Conservation (phyloP, 2,329 filamentous ascomycete species). For the Lecanosticta acicola region DNA sequence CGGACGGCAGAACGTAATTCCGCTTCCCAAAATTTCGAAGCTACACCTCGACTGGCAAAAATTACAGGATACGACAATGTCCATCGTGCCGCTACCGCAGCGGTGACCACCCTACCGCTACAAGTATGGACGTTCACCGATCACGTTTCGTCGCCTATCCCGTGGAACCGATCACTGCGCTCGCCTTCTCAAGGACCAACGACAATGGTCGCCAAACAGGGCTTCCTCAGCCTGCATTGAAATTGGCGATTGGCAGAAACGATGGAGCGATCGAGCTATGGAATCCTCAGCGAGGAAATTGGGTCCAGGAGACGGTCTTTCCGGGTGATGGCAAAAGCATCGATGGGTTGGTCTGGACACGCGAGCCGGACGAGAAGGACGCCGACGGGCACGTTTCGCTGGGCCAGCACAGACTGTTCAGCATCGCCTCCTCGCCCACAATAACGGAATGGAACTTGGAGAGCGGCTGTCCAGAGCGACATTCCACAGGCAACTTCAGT, state of each 20-base stretch:
- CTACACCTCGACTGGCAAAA: no score
- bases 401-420: slow-evolving; percentile 82
- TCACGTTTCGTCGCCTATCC: slow-evolving; percentile 93
- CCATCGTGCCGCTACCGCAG: no score
- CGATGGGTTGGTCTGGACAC: slow-evolving; percentile 87
- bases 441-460: slow-evolving; percentile 94
- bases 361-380: slow-evolving; percentile 69
- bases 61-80: no score
- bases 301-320: slow-evolving; percentile 86
- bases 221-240: slow-evolving; percentile 54
- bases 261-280: slow-evolving; percentile 98
- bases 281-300: slow-evolving; percentile 76
- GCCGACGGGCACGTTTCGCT: slow-evolving; percentile 56
- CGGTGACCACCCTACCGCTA: no score
- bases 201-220: slow-evolving; percentile 32
- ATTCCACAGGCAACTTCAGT: slow-evolving; percentile 86
- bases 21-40: no score
- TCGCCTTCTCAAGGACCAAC: slow-evolving; percentile 81
- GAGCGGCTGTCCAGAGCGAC: slow-evolving; percentile 68
- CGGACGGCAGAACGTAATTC: no score
- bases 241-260: slow-evolving; percentile 81
- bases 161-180: slow-evolving; percentile 83
- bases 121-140: slow-evolving; percentile 98
- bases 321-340: slow-evolving; percentile 66
- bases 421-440: slow-evolving; percentile 86